Percentiles rank a stretch among this genome's conserved stretches.
Conservation (phyloP, 2,329 filamentous ascomycete genomes). For the Onygenales sp. region DNA sequence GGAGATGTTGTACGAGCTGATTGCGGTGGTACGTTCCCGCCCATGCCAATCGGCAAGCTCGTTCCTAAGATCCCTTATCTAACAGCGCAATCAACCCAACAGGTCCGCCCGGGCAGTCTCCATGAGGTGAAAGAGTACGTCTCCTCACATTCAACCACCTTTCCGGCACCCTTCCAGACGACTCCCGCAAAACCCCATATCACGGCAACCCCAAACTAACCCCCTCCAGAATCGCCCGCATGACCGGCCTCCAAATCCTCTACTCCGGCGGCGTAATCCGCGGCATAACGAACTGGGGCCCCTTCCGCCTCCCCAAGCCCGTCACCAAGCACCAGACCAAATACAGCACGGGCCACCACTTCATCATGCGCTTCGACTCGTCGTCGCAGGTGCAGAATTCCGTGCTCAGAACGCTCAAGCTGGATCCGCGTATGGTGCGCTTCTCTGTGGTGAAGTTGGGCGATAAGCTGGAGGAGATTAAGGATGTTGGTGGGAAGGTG, state of each 20-base stretch:
- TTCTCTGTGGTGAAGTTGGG: conserved; percentile 82
- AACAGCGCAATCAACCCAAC: conserved; percentile 4
- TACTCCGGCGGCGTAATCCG: conserved; percentile 79
- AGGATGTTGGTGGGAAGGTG: conserved; percentile 46
- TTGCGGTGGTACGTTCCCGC: conserved; percentile 68
- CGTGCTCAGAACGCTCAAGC: conserved; percentile 63
- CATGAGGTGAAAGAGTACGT: conserved; percentile 89
- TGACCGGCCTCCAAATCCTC: conserved; percentile 74
- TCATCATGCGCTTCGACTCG: conserved; percentile 92
- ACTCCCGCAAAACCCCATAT: neutral
- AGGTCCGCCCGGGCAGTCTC: conserved; percentile 89
- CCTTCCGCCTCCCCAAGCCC: conserved; percentile 75
- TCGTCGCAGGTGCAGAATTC: conserved; percentile 63
- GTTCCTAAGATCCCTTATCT: neutral
- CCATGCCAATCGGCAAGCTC: neutral
- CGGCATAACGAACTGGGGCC: conserved; percentile 90
- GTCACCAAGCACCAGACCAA: conserved; percentile 71
- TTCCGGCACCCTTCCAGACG: conserved; percentile 3
- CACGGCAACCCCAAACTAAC: neutral
- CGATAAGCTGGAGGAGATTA: conserved; percentile 52
- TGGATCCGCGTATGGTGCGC: conserved; percentile 86
- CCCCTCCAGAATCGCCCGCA: conserved; percentile 66
- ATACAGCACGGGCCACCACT: conserved; percentile 86
- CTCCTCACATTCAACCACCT: conserved; percentile 1
- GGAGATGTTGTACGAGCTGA: conserved; percentile 91